Evolutionary conservation across 345 rosid genomes (phyloP).

Genomic region (Excoecaria cochinchinensis): DNA sequence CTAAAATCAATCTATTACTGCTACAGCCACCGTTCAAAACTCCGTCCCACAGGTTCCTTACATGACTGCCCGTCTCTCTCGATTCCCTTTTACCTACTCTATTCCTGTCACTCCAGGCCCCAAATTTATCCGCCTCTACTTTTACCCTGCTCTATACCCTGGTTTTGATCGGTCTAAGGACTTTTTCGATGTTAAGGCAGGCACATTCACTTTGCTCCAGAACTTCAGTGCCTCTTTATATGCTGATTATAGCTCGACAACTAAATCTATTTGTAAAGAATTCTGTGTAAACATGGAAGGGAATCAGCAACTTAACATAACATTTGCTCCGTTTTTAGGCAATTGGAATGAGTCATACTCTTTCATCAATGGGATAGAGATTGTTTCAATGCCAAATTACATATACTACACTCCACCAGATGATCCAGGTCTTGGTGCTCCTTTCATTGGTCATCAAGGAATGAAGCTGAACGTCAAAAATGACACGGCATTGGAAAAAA

Average conservation of each 20-base stretch:
- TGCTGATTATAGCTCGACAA: neutral
- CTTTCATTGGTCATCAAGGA: neutral
- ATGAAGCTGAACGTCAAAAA: neutral
- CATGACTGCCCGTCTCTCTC: constrained; percentile 31
- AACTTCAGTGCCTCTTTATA: constrained; percentile 33
- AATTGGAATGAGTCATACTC: neutral
- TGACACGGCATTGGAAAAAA: neutral
- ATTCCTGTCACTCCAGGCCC: constrained; percentile 26
- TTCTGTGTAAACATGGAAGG: constrained; percentile 19
- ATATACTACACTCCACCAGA: constrained; percentile 4
- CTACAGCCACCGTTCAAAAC: neutral
- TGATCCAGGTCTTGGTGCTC: neutral
- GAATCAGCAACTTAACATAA: constrained; percentile 8
- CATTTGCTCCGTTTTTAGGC: constrained; percentile 1
- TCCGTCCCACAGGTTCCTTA: constrained; percentile 8
- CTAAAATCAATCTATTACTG: neutral
- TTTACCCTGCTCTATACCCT: constrained; percentile 23
- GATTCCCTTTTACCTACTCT: constrained; percentile 12
- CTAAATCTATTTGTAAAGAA: constrained; percentile 9
- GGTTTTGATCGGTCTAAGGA: constrained; percentile 7
- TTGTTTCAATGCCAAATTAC: constrained; percentile 6
- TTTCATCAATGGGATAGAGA: constrained; percentile 19
- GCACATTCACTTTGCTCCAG: constrained; percentile 27
- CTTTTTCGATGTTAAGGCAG: constrained; percentile 25
- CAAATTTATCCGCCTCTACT: constrained; percentile 32